phyloP scores from a whole-genome alignment of 163 green algal genomes.

The Dunaliella salina region DNA sequence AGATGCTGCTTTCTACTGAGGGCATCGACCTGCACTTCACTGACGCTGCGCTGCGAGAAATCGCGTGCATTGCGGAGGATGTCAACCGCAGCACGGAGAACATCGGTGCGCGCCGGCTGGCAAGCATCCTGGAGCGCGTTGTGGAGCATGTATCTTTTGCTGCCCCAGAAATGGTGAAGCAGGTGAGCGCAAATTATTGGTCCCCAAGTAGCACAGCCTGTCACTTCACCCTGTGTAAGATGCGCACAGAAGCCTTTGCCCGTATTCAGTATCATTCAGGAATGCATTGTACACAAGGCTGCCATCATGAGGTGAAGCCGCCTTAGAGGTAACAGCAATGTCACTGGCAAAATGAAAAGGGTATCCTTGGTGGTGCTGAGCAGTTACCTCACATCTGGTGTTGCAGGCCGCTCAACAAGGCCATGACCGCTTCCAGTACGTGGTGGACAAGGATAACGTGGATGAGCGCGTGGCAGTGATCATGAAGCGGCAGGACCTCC shows the following conservation, averaged over 20 bases:
- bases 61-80: conserved; percentile 77
- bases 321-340: not conserved
- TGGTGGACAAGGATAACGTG: conserved; percentile 72
- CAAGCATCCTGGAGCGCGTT: conserved; percentile 51
- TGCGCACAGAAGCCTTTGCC: too few species aligned
- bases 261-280: too few species aligned
- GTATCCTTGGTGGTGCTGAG: too few species aligned
- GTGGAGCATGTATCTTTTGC: conserved; percentile 79
- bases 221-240: too few species aligned
- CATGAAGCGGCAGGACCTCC: conserved; percentile 79
- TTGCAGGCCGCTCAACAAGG: conserved; percentile 13
- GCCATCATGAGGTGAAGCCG: not conserved
- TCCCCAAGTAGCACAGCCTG: not conserved
- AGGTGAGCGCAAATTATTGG: conserved; percentile 9
- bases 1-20: conserved; percentile 81
- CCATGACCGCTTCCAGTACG: conserved; percentile 30
- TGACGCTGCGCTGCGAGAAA: conserved; percentile 60
- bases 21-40: conserved; percentile 86
- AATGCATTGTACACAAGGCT: too few species aligned
- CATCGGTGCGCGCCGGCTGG: conserved; percentile 69
- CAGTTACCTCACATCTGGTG: not conserved
- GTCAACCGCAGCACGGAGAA: conserved; percentile 88
- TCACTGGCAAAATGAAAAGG: too few species aligned
- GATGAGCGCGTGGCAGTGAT: conserved; percentile 67
- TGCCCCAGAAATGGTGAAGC: conserved; percentile 65